Evolutionary conservation across 768 basidiomycete species (phyloP), one percentile per base, ranked within the genome.

Genomic region (Lactarius evosmus): DNA sequence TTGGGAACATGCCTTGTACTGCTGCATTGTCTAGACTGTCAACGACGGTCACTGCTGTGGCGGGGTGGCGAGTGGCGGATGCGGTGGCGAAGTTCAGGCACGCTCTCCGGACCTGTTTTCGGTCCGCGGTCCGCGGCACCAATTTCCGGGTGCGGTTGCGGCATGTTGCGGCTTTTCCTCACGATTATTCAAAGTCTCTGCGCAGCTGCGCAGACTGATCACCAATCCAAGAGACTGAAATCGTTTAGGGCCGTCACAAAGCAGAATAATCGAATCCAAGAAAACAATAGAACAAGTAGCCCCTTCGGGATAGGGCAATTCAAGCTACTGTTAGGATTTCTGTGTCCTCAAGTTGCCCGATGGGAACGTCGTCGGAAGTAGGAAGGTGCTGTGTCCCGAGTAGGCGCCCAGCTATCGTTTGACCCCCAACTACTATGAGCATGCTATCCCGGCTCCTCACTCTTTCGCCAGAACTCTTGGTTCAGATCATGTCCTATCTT

Each of bases 401-500:
- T 52, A 63, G 56, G 56, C 62, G 50, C 56, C 51, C 38, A 40
- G 49, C 36, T 51, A 50, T 52, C 50, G 32, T 41, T 32, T 40
- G 22, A 27, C 36, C 50, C 17, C 38, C 56, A 63, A 41, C 58
- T 16, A 60, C 55, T 25, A 55, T 36, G 44, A 65, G 44, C 49
- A 56, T 65, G 64, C 38, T 22, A 4, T 22, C 59, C 50, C 17
- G 33, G 25, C 49, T 65, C 40, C 64, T 65, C 38, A 34, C 46
- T 17, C 50, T 65, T 12, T 65, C 64, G 8, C 59, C 64, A 61
- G 64, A 65, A 49, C 64, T 65, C 19, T 55, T 65, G 17, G 64
- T 65, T 29, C 60, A 65, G 41, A 65, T 65, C 34, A 56, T 65
- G 46, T 65, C 64, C 29, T 65, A 65, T 33, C 64, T 65, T 27